phyloP scores from a whole-genome alignment of 2,329 filamentous ascomycete genomes.

The Penicillium oxalicum region DNA sequence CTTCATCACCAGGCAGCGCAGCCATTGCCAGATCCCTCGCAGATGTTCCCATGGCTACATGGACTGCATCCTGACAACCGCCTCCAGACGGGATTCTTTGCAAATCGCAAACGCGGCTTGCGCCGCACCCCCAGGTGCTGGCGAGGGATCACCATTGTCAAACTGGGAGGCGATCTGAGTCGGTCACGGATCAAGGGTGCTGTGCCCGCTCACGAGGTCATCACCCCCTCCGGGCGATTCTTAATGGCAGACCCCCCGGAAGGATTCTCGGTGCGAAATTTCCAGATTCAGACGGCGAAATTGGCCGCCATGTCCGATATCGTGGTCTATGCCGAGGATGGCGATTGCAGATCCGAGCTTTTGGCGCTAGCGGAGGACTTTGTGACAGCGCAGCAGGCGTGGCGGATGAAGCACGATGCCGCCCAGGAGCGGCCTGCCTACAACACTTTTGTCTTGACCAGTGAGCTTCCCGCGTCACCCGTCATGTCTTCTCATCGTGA shows the following conservation, averaged over 20 bases:
- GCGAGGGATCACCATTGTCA: slow-evolving; percentile 77
- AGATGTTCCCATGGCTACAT: slow-evolving; percentile 94
- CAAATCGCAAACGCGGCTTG: slow-evolving; percentile 64
- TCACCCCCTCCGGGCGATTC: slow-evolving; percentile 61
- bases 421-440: slow-evolving; percentile 58
- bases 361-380: slow-evolving; percentile 59
- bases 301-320: slow-evolving; percentile 84
- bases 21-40: slow-evolving; percentile 74
- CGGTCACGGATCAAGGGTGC: slow-evolving; percentile 78
- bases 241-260: slow-evolving; percentile 77
- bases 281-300: slow-evolving; percentile 92
- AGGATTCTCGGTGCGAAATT: slow-evolving; percentile 93
- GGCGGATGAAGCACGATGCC: slow-evolving; percentile 60
- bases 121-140: slow-evolving; percentile 69
- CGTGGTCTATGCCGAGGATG: slow-evolving; percentile 78
- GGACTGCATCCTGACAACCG: slow-evolving; percentile 84
- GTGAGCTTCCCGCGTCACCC: slow-evolving; percentile 37
- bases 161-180: slow-evolving; percentile 74
- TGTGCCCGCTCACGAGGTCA: slow-evolving; percentile 71
- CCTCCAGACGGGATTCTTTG: slow-evolving; percentile 85
- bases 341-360: slow-evolving; percentile 56
- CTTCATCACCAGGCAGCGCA: slow-evolving; percentile 71
- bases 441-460: slow-evolving; percentile 74
- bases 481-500: neutral
- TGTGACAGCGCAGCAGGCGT: slow-evolving; percentile 68